These are phyloP conservation scores for Globisporangium irregulare DNA, from an alignment of 352 stramenopile species.

Conservation along the genomic window DNA sequence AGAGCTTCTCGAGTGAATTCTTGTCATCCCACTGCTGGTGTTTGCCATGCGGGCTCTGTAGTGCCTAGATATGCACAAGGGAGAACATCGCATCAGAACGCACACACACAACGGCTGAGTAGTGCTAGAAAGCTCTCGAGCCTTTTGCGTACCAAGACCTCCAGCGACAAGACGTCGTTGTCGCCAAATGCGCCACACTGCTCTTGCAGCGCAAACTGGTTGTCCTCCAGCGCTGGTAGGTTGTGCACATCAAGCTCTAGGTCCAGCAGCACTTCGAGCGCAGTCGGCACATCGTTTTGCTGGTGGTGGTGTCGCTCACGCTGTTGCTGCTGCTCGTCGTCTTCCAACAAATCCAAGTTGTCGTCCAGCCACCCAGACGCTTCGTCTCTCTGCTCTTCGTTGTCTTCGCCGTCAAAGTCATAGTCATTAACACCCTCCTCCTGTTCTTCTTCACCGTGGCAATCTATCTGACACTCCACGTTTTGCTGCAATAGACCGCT, in stretches of 20 bases:
- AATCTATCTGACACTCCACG: background rate
- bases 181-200: constrained; percentile 10
- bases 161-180: constrained; percentile 38
- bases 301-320: background rate
- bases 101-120: background rate
- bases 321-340: background rate
- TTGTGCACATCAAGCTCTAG: constrained; percentile 42
- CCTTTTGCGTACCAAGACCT: constrained; percentile 43
- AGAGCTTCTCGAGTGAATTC: constrained; percentile 10
- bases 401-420: background rate
- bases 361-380: background rate
- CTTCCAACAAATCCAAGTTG: background rate
- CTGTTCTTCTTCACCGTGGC: constrained; percentile 12
- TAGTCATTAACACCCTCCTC: constrained; percentile 5
- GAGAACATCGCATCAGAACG: background rate
- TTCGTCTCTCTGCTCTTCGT: background rate
- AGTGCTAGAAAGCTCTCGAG: too few relatives aligned
- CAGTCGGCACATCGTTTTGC: constrained; percentile 16
- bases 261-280: constrained; percentile 44
- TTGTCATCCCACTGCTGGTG: constrained; percentile 49
- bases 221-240: constrained; percentile 21
- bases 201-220: constrained; percentile 23
- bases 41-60: constrained; percentile 69
- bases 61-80: constrained; percentile 30
- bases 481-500: background rate